Base-by-base conservation (phyloP, 2,329 filamentous ascomycete species). In the Talaromyces sp. region DNA sequence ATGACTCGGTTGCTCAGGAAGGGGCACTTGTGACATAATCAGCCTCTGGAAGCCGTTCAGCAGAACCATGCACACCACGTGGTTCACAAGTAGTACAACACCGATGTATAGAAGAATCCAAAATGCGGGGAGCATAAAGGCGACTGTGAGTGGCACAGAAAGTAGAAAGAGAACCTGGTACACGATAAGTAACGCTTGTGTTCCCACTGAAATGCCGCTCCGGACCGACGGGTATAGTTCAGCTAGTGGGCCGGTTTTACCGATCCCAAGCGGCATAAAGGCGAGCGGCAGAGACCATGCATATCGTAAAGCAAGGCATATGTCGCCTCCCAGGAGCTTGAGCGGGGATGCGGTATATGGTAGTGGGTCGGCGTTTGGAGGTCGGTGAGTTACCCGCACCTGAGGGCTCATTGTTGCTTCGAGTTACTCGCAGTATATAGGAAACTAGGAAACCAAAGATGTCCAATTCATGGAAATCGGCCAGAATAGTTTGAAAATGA, bases 81-180 rank as follows among this genome's bases (percentile, higher is more conserved):
- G 60, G 43, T 71, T 75, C 11, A 69, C 37, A 6, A 56, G 20
- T 2, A 76, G 39, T 8, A 67, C 62, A 16, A 49, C 47, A 3
- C 49, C 60, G 10, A 70, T 49, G 54, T 76, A 69, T 8, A 56
- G 22, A 4, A 61, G 65, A 29, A 70, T 57, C 39, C 65, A 61
- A 6, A 65, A 54, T 3, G 55, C 67, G 14, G 39, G 82, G 65
- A 20, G 78, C 80, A 57, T 81, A 56, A 49, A 83, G 56, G 47
- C 79, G 30, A 74, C 49, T 16, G 55, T 56, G 16, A 82, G 66
- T 0, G 86, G 82, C 2, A 91, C 64, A 0, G 78, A 77, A 0
- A 87, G 13, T 8, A 91, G 65, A 65, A 90, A 88, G 0, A 64
- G 62, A 0, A 83, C 58, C 70, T 91, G 87, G n/a, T 83, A 65